Conservation (phyloP, 768 basidiomycete genomes). For the Dentipellis sp. region DNA sequence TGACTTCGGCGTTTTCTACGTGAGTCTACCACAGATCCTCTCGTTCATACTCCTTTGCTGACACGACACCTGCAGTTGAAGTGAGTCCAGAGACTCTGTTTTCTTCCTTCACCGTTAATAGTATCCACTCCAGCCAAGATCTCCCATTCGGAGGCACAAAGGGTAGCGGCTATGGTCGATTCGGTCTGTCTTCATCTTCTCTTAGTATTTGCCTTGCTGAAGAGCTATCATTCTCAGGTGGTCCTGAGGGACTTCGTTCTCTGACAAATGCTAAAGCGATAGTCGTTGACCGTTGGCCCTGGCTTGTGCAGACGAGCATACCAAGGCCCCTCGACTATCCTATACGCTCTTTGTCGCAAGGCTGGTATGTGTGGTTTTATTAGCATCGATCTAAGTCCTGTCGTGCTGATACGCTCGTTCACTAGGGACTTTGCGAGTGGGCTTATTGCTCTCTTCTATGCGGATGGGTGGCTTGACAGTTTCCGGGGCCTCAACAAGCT, state of each 20-base stretch:
- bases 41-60: conserved; percentile 11
- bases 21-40: conserved; percentile 28
- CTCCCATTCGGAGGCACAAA: conserved; percentile 94
- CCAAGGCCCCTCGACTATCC: conserved; percentile 85
- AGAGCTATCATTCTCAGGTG: conserved; percentile 39
- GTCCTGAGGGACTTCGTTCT: conserved; percentile 85
- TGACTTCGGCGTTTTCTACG: conserved; percentile 86
- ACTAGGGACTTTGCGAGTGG: conserved; percentile 44
- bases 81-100: conserved; percentile 27
- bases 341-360: conserved; percentile 56
- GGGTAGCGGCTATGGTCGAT: conserved; percentile 86
- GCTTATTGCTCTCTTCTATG: conserved; percentile 38
- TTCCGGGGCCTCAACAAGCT: conserved; percentile 28
- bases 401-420: background rate
- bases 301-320: conserved; percentile 74
- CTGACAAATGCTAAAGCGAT: conserved; percentile 87
- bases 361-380: conserved; percentile 48
- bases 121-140: conserved; percentile 56
- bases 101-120: conserved; percentile 2
- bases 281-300: conserved; percentile 79
- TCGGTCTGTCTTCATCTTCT: conserved; percentile 41
- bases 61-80: conserved; percentile 41
- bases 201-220: conserved; percentile 2
- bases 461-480: conserved; percentile 35
- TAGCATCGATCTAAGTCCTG: background rate